A percentile compares a stretch with the other conserved stretches of the same genome.
These are phyloP conservation scores for Exophiala alcalophila DNA, from an alignment of 2,329 filamentous ascomycete species.

Conservation along the genomic window DNA sequence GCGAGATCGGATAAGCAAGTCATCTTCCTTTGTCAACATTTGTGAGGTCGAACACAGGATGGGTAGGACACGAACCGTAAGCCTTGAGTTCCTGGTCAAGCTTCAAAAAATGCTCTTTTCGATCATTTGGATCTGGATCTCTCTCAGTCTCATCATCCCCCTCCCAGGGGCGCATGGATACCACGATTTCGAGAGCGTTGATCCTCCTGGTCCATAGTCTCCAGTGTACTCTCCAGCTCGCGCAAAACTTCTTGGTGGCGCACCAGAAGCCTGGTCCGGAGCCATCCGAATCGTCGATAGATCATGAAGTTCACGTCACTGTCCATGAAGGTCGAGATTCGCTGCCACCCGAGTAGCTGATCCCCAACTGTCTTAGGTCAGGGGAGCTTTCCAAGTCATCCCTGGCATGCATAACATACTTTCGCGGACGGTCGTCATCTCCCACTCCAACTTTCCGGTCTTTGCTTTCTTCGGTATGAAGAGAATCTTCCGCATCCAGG, in stretches of 20 bases:
- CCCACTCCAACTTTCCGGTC: too few relatives aligned
- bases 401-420: too few relatives aligned
- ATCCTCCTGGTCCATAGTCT: conserved; percentile 15
- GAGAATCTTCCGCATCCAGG: too few relatives aligned
- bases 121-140: too few relatives aligned
- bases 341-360: conserved; percentile 12
- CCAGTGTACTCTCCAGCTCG: conserved; percentile 31
- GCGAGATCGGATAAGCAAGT: conserved; percentile 9
- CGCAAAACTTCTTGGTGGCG: conserved; percentile 34
- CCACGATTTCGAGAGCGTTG: not conserved
- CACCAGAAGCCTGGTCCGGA: conserved; percentile 40
- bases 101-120: conserved; percentile 7
- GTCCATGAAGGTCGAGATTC: conserved; percentile 37
- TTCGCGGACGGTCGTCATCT: too few relatives aligned
- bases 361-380: not conserved
- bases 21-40: too few relatives aligned
- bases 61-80: conserved; percentile 6
- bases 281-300: conserved; percentile 43
- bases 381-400: too few relatives aligned
- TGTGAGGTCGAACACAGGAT: too few relatives aligned
- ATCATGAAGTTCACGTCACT: conserved; percentile 44
- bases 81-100: conserved; percentile 9
- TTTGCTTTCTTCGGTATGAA: too few relatives aligned
- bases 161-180: conserved; percentile 3
- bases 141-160: conserved; percentile 15